Conservation (phyloP, 2,329 filamentous ascomycete species). For the Fusarium incarnatum region DNA sequence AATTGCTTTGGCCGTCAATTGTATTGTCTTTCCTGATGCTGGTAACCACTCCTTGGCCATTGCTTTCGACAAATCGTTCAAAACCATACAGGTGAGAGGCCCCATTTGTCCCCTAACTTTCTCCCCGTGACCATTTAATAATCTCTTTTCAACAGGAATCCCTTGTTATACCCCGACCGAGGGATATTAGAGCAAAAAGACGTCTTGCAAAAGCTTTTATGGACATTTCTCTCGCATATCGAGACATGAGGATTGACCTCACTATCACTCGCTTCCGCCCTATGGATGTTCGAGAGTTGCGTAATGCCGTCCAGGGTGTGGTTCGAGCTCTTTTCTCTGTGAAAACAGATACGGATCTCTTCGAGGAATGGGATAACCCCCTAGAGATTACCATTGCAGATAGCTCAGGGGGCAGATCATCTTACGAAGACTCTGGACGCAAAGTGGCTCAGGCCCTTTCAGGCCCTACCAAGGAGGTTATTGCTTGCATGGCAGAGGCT, state of each 20-base stretch:
- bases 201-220: constrained; percentile 65
- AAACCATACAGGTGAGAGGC: constrained; percentile 57
- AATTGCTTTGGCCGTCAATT: constrained; percentile 62
- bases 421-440: constrained; percentile 34
- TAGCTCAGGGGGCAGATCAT: constrained; percentile 3
- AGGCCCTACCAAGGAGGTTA: constrained; percentile 59
- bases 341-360: constrained; percentile 61
- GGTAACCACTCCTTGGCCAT: constrained; percentile 64
- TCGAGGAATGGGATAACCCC: constrained; percentile 49
- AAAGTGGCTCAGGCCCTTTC: constrained; percentile 52
- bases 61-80: constrained; percentile 60
- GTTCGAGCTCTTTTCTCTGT: constrained; percentile 65
- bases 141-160: constrained; percentile 46
- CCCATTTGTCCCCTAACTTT: background rate
- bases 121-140: background rate
- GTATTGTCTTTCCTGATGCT: constrained; percentile 64
- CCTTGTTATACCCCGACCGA: constrained; percentile 48
- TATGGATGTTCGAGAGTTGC: constrained; percentile 60
- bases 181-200: constrained; percentile 52
- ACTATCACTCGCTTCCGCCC: constrained; percentile 65
- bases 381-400: constrained; percentile 33
- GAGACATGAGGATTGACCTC: constrained; percentile 68
- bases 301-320: constrained; percentile 67
- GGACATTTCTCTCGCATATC: constrained; percentile 65
- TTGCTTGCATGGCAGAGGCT: constrained; percentile 59